These are phyloP conservation scores for Populus euphratica DNA, from an alignment of 345 rosid species.

Conservation along the genomic window DNA sequence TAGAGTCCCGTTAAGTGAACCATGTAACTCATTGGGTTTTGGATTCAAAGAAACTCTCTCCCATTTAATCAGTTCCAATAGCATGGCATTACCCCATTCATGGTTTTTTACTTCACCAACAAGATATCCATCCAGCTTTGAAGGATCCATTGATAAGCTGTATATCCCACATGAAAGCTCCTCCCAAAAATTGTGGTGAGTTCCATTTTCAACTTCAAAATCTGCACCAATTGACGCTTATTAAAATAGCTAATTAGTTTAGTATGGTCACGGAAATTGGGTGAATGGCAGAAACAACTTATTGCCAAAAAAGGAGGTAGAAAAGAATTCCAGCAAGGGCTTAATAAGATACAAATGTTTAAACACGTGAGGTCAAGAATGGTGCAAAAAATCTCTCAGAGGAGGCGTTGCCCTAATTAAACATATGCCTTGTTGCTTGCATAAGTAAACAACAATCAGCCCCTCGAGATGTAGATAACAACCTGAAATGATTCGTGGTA, in stretches of 20 bases:
- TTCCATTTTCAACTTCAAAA: slow-evolving; percentile 44
- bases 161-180: slow-evolving; percentile 89
- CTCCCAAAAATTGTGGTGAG: slow-evolving; percentile 55
- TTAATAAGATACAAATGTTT: neutral
- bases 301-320: neutral
- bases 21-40: slow-evolving; percentile 32
- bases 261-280: neutral
- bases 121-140: slow-evolving; percentile 27
- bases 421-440: neutral
- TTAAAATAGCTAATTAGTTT: neutral
- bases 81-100: slow-evolving; percentile 50
- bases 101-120: slow-evolving; percentile 57
- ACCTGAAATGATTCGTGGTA: neutral
- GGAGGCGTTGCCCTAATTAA: neutral
- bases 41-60: slow-evolving; percentile 60
- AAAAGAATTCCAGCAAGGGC: neutral
- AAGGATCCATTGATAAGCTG: slow-evolving; percentile 46
- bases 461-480: neutral
- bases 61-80: slow-evolving; percentile 68
- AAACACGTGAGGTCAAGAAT: no score
- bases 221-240: slow-evolving; percentile 30
- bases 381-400: no score
- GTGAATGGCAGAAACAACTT: neutral
- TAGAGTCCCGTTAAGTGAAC: slow-evolving; percentile 14
- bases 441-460: neutral